phyloP scores from a whole-genome alignment of 805 yeast genomes.

The Cyberlindnera amylophila region DNA sequence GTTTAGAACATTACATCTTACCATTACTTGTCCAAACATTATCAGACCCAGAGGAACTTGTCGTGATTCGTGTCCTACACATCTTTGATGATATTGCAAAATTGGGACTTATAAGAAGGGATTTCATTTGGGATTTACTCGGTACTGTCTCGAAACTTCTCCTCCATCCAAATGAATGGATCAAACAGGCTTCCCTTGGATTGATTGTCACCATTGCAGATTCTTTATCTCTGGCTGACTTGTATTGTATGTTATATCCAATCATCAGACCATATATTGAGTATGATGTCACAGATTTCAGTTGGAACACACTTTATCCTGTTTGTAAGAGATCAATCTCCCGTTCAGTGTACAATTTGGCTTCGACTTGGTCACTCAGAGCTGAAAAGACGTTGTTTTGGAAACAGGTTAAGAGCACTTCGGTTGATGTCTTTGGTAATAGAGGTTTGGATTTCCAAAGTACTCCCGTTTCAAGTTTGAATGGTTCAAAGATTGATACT shows the following conservation, averaged over 20 bases:
- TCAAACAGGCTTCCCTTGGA: conserved; percentile 62
- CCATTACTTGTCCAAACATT: conserved; percentile 83
- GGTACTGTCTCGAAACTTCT: conserved; percentile 50
- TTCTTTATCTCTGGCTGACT: conserved; percentile 69
- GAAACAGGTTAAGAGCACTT: conserved; percentile 45
- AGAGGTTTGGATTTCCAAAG: conserved; percentile 32
- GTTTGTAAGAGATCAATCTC: conserved; percentile 67
- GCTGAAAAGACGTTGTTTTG: conserved; percentile 74
- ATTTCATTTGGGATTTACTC: conserved; percentile 52
- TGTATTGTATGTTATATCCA: conserved; percentile 80
- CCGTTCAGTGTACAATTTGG: conserved; percentile 57
- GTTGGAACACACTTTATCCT: conserved; percentile 62
- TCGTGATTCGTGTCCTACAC: conserved; percentile 64
- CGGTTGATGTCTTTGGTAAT: conserved; percentile 44
- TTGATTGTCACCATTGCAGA: conserved; percentile 60
- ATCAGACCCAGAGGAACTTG: conserved; percentile 79
- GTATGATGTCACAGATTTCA: conserved; percentile 68
- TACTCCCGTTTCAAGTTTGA: conserved; percentile 20
- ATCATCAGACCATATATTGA: conserved; percentile 70
- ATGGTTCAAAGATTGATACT: conserved; percentile 12
- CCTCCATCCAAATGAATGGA: conserved; percentile 85
- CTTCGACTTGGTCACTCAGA: conserved; percentile 67
- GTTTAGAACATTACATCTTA: conserved; percentile 81
- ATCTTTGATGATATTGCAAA: conserved; percentile 53
- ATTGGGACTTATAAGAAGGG: conserved; percentile 51